Evolutionary conservation across 371 early-diverging fungal species (phyloP), one percentile per base, ranked within the genome.

Genomic region (Circinella minor): DNA sequence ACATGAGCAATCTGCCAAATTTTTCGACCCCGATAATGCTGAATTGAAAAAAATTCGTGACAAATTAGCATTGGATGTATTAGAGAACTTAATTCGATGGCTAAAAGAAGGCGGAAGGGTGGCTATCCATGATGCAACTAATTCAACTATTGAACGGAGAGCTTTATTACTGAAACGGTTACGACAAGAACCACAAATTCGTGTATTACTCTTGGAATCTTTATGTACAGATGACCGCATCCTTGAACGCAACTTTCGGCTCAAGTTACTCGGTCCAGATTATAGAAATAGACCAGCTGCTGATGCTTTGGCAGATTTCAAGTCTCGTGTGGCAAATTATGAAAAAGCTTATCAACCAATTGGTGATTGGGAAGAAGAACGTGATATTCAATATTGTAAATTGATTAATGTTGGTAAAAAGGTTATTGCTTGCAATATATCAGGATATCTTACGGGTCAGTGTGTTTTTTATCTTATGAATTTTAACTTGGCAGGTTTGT

Each of bases 111-210:
- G 78, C 4, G 93, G 93, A 11, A 88, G 91, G 48, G 92, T 95
- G 9, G 96, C 92, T 36, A 93, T 96, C 57, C 95, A 94, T 70
- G 96, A 96, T 77, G 96, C 96, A 0, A 96, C 96, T 13, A 96
- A 96, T 75, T 91, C 95, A 2, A 94, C 94, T 0, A 70, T 88
- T 34, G 88, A 87, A 66, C 79, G 96, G 75, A 83, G 95, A 74
- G 80, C 85, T 49, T 67, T 86, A 37, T 75, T 95, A 27, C 68
- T 92, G 66, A 89, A 92, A 14, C 83, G 93, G 14, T 74, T 91
- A 20, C 69, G 85, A 69, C 69, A 75, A 55, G 86, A 87, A 78
- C 82, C 85, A n/a, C 77, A 86, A 34, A 78, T 86, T 65, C 81
- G 85, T 59, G 77, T 90, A 3, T 65, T 89, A 34, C 77, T 89